Percentiles rank a stretch among this genome's conserved stretches.
These are phyloP conservation scores for Pseudopithomyces chartarum DNA, from an alignment of 2,329 filamentous ascomycete species.

Conservation along the genomic window DNA sequence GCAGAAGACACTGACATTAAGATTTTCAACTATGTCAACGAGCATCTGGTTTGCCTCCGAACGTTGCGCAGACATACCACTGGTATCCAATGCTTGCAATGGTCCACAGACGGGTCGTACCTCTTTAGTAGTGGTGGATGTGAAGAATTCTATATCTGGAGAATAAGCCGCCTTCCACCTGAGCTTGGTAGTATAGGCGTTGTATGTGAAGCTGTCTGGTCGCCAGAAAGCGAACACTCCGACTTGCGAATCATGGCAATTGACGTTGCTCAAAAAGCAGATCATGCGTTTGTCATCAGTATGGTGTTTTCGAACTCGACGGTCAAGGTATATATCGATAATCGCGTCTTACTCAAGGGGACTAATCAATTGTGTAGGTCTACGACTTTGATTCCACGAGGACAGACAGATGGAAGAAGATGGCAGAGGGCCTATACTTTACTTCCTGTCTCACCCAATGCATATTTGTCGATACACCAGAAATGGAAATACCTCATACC, in stretches of 20 bases:
- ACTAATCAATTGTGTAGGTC: slow-evolving; percentile 41
- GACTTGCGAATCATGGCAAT: slow-evolving; percentile 86
- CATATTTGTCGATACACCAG: slow-evolving; percentile 39
- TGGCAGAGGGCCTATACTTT: slow-evolving; percentile 50
- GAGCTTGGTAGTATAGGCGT: slow-evolving; percentile 56
- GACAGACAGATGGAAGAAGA: slow-evolving; percentile 40
- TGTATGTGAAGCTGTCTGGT: slow-evolving; percentile 57
- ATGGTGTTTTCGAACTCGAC: slow-evolving; percentile 85
- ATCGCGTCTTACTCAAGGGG: neutral
- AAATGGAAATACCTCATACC: slow-evolving; percentile 16
- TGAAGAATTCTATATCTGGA: slow-evolving; percentile 91
- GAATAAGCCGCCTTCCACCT: slow-evolving; percentile 59
- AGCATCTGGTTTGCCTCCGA: slow-evolving; percentile 57
- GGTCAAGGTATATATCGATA: slow-evolving; percentile 57
- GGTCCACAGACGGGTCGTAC: slow-evolving; percentile 68
- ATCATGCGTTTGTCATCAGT: slow-evolving; percentile 61
- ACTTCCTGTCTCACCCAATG: slow-evolving; percentile 73
- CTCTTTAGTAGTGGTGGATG: slow-evolving; percentile 86
- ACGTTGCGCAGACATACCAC: slow-evolving; percentile 78
- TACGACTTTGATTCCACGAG: slow-evolving; percentile 46
- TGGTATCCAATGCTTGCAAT: slow-evolving; percentile 80
- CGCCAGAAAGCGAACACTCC: slow-evolving; percentile 55
- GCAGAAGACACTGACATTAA: slow-evolving; percentile 77
- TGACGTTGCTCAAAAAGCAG: slow-evolving; percentile 54
- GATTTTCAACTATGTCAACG: slow-evolving; percentile 62